Base-by-base conservation (phyloP, 139 green algal species). In the Pseudopediastrum boryanum region DNA sequence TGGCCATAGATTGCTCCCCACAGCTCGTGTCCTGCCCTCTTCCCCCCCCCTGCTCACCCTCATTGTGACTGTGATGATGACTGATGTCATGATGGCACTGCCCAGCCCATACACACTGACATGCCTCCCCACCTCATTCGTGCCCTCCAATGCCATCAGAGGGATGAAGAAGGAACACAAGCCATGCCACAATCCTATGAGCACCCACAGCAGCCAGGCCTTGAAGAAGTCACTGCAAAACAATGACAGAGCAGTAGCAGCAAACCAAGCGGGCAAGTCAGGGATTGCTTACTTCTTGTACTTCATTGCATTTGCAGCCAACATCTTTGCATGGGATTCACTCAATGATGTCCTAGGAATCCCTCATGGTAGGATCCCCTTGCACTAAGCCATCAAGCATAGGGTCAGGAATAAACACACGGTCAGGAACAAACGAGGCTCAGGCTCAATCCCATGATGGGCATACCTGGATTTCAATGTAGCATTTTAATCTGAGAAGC, bases 161-260 rank as follows among this genome's bases (percentile, higher is more conserved):
- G 65, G 76, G 10, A 82, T 54, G 39, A 61, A 76, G 51, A 82
- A 82, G 39, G 46, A 74, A 39, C 39, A 39, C 0, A 76, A 35
- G 50, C 76, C 76, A 39, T 82, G 76, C 76, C 76, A 82, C 36
- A 82, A 56, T 13, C 76, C 76, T 9, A 75, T 23, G 4, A 63
- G 3, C 29, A 69, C 50, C 76, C 76, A 82, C 64, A 68, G 33
- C 39, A 76, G 27, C 76, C 76, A 82, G 0, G 76, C 76, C 36
- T 31, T 36, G n/a, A 69, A 67, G 27, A 82, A 75, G 50, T 81
- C 75, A 13, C 75, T 81, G 63, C 35, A 54, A 5, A 13, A 25
- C 58, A 10, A 39, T 31, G n/a, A n/a, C n/a, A n/a, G n/a, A n/a
- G n/a, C n/a, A n/a, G n/a, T n/a, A n/a, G n/a, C n/a, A n/a, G n/a